Conservation (phyloP, 306 rosid species). For the Datisca glomerata region DNA sequence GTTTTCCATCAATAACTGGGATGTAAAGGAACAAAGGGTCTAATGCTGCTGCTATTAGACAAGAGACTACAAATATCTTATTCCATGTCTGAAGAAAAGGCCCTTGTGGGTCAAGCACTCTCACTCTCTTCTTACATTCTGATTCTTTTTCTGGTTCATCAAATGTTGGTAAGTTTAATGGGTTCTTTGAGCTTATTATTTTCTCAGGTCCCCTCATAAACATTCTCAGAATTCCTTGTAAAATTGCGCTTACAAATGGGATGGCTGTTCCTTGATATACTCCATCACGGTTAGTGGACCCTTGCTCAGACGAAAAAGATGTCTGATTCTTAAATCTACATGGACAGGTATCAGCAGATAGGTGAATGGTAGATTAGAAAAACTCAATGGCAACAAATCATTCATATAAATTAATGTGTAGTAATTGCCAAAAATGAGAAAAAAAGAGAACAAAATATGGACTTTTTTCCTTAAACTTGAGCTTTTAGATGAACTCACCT, state of each 20-base stretch:
- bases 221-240: slow-evolving; percentile 13
- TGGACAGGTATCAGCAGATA: too few species aligned
- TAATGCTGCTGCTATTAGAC: slow-evolving; percentile 62
- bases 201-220: slow-evolving; percentile 16
- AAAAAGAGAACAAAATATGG: too few species aligned
- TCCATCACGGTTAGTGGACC: slow-evolving; percentile 18
- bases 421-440: slow-evolving; percentile 9
- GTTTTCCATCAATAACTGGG: slow-evolving; percentile 20
- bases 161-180: slow-evolving; percentile 9
- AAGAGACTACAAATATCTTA: slow-evolving; percentile 60
- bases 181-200: slow-evolving; percentile 9
- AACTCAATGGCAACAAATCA: too few species aligned
- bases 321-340: too few species aligned
- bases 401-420: too few species aligned
- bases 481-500: slow-evolving; percentile 57
- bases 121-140: slow-evolving; percentile 22
- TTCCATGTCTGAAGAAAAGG: slow-evolving; percentile 74
- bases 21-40: slow-evolving; percentile 82
- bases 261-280: slow-evolving; percentile 17
- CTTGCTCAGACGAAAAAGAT: slow-evolving; percentile 24
- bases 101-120: slow-evolving; percentile 71
- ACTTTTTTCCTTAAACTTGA: too few species aligned
- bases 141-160: slow-evolving; percentile 17
- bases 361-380: too few species aligned
- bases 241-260: slow-evolving; percentile 8